Percentiles rank a stretch among this genome's conserved stretches.
Evolutionary conservation across 2,329 filamentous ascomycete genomes (phyloP).

Genomic region (Fusarium albosuccineum): DNA sequence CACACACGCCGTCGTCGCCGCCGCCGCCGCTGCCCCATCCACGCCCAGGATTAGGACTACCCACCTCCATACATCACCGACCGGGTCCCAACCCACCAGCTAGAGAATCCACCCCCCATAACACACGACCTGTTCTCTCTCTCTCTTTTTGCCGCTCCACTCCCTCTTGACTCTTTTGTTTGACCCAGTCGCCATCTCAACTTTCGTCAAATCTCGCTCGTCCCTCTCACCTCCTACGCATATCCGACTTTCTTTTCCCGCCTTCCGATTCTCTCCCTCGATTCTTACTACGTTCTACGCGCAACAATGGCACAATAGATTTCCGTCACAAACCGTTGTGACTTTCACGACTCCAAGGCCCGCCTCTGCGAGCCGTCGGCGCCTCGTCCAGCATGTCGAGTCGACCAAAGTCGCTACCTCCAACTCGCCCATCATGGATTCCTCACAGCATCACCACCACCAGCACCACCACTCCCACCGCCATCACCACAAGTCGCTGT

Average conservation of each 20-base stretch:
- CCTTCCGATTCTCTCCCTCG: constrained; percentile 13
- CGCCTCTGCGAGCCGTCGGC: constrained; percentile 43
- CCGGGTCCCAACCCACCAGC: constrained; percentile 43
- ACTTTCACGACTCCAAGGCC: constrained; percentile 37
- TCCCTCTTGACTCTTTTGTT: constrained; percentile 40
- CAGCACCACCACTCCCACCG: constrained; percentile 40
- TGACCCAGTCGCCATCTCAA: constrained; percentile 40
- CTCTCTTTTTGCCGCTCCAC: constrained; percentile 40
- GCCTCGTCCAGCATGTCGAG: constrained; percentile 46
- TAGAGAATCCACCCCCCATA: constrained; percentile 43
- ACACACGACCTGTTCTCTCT: constrained; percentile 44
- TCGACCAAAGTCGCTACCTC: constrained; percentile 38
- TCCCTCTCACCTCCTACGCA: constrained; percentile 18
- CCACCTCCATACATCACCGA: constrained; percentile 47
- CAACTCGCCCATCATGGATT: constrained; percentile 46
- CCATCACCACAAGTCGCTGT: constrained; percentile 47
- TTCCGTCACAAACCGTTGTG: constrained; percentile 40
- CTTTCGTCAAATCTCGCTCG: constrained; percentile 37
- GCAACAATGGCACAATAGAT: constrained; percentile 47
- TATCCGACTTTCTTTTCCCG: constrained; percentile 1
- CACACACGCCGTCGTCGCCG: constrained; percentile 21
- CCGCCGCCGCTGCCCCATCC: constrained; percentile 28
- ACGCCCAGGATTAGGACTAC: constrained; percentile 12
- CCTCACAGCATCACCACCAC: constrained; percentile 42
- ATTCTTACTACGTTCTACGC: constrained; percentile 21